phyloP scores from a whole-genome alignment of 2,329 filamentous ascomycete species.

The Alternaria conjuncta region DNA sequence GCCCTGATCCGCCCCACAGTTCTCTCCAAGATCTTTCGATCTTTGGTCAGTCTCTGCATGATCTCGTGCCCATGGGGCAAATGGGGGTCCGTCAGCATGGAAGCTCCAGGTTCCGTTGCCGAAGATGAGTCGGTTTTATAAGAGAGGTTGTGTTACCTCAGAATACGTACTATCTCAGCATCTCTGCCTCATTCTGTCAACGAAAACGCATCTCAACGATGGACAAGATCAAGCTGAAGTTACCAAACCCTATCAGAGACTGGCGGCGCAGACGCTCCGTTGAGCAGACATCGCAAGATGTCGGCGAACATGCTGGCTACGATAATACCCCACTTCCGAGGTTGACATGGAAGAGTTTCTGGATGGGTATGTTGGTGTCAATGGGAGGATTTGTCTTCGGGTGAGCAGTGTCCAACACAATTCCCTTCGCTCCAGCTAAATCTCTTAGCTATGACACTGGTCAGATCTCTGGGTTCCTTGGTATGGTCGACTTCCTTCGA shows the following conservation, averaged over 20 bases:
- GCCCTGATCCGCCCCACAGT: slow-evolving; percentile 6
- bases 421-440: background rate
- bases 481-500: slow-evolving; percentile 37
- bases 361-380: slow-evolving; percentile 39
- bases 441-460: slow-evolving; percentile 32
- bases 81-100: background rate
- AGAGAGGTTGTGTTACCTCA: background rate
- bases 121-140: background rate
- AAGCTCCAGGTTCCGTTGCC: background rate
- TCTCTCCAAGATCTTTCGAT: background rate
- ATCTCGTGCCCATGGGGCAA: background rate
- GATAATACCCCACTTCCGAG: slow-evolving; percentile 31
- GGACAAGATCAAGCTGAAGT: slow-evolving; percentile 15
- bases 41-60: background rate
- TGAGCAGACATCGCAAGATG: slow-evolving; percentile 19
- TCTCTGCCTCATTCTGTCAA: background rate
- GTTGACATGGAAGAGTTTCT: slow-evolving; percentile 24
- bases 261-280: slow-evolving; percentile 24
- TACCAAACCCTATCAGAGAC: slow-evolving; percentile 21
- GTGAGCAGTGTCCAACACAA: background rate
- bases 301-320: slow-evolving; percentile 30
- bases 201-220: background rate
- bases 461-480: slow-evolving; percentile 41
- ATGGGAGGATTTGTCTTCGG: slow-evolving; percentile 29
- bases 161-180: background rate